Conservation (phyloP, 441 rosid species). For the Gossypium schwendimanii region DNA sequence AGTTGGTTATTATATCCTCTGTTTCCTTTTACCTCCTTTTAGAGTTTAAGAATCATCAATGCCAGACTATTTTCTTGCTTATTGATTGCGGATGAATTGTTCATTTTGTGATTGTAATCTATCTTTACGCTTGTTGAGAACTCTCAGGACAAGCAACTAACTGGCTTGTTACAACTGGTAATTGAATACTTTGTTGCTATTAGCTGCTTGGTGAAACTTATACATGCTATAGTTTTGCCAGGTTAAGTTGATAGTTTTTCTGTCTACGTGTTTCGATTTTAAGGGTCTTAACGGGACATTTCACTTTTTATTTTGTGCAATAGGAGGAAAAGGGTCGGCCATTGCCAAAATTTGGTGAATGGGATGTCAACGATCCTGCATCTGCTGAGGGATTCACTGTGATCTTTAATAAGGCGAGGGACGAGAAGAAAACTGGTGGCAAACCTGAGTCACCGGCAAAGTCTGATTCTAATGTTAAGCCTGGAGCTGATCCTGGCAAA, state of each 20-base stretch:
- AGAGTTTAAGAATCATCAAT: background rate
- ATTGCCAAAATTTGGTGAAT: slow-evolving; percentile 72
- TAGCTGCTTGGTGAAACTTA: background rate
- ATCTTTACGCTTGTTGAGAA: background rate
- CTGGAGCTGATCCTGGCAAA: slow-evolving; percentile 37
- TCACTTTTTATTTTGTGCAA: slow-evolving; percentile 3
- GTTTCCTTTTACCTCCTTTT: background rate
- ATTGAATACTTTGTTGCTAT: background rate
- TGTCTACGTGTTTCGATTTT: background rate
- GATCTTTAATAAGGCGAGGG: slow-evolving; percentile 64
- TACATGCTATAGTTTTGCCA: background rate
- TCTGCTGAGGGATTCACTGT: slow-evolving; percentile 77
- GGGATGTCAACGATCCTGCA: slow-evolving; percentile 79
- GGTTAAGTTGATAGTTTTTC: background rate
- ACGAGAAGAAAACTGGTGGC: slow-evolving; percentile 66
- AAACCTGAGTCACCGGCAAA: slow-evolving; percentile 51
- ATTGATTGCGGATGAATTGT: background rate
- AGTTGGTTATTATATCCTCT: background rate
- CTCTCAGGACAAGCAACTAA: background rate
- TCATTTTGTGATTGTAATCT: background rate
- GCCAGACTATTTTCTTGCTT: background rate
- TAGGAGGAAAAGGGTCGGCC: slow-evolving; percentile 69
- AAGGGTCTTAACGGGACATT: background rate
- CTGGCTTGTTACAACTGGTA: background rate
- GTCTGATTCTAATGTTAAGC: slow-evolving; percentile 29